These are phyloP conservation scores for Pythium aquatile DNA, from an alignment of 352 stramenopile species.

Conservation along the genomic window DNA sequence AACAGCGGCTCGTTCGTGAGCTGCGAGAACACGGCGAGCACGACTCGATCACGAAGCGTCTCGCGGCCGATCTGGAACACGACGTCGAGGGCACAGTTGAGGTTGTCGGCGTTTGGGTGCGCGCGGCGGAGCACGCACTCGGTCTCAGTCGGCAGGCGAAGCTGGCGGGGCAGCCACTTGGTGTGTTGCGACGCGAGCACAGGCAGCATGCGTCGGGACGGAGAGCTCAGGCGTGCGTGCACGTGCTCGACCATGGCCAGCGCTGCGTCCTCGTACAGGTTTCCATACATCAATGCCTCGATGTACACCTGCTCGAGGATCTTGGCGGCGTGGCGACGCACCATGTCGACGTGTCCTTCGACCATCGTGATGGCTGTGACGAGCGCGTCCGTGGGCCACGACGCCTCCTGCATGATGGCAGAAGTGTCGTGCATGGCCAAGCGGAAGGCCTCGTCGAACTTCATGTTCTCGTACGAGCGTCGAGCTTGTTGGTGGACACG, in stretches of 20 bases:
- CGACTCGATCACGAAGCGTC: slow-evolving; percentile 38
- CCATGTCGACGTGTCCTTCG: slow-evolving; percentile 8
- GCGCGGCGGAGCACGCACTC: slow-evolving; percentile 33
- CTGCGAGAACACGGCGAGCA: slow-evolving; percentile 53
- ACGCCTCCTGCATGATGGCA: slow-evolving; percentile 32
- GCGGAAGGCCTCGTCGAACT: slow-evolving; percentile 46
- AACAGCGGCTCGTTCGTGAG: slow-evolving; percentile 63
- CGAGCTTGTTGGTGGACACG: slow-evolving; percentile 40
- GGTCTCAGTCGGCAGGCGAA: slow-evolving; percentile 27
- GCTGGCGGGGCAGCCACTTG: slow-evolving; percentile 31
- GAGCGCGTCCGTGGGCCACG: slow-evolving; percentile 40
- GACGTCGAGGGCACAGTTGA: slow-evolving; percentile 51
- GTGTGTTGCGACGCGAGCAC: slow-evolving; percentile 30
- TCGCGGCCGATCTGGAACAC: slow-evolving; percentile 53
- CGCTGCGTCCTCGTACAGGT: slow-evolving; percentile 36
- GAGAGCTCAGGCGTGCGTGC: slow-evolving; percentile 19
- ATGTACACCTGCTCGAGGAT: slow-evolving; percentile 41
- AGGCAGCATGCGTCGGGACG: slow-evolving; percentile 6
- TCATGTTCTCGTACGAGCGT: slow-evolving; percentile 51
- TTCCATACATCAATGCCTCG: slow-evolving; percentile 54
- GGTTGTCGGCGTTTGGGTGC: slow-evolving; percentile 51
- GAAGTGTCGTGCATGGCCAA: slow-evolving; percentile 38
- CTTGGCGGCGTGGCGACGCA: slow-evolving; percentile 28
- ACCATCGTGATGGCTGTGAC: slow-evolving; percentile 35
- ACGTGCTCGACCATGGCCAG: slow-evolving; percentile 30